Percentiles rank a stretch among this genome's conserved stretches.
Conservation (phyloP, 371 early-diverging fungal species). For the Zychaea mexicana region DNA sequence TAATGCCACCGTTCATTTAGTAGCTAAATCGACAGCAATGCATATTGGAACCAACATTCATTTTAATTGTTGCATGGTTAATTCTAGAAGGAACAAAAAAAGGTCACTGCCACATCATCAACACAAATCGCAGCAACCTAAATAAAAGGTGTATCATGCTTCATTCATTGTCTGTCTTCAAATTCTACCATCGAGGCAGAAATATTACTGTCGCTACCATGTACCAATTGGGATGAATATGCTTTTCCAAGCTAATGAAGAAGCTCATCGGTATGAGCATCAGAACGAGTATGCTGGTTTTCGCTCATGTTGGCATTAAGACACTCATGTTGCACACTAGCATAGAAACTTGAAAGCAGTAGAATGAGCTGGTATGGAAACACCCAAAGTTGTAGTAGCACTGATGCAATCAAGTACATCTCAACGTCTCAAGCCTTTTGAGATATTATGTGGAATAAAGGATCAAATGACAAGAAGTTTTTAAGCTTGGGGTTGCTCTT, state of each 20-base stretch:
- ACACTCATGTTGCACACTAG: slow-evolving; percentile 89
- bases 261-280: slow-evolving; percentile 95
- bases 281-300: slow-evolving; percentile 98
- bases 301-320: slow-evolving; percentile 97
- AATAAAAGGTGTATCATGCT: too few relatives aligned
- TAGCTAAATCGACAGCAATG: too few relatives aligned
- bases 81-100: too few relatives aligned
- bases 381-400: slow-evolving; percentile 82
- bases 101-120: too few relatives aligned
- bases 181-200: slow-evolving; percentile 47
- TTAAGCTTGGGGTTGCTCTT: too few relatives aligned
- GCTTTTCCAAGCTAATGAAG: slow-evolving; percentile 67
- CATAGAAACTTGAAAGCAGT: slow-evolving; percentile 96
- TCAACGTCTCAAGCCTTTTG: slow-evolving; percentile 84
- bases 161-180: slow-evolving; percentile 10
- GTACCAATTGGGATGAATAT: slow-evolving; percentile 97
- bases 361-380: slow-evolving; percentile 92
- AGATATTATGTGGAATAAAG: slow-evolving; percentile 92
- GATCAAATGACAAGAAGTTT: slow-evolving; percentile 90
- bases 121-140: too few relatives aligned
- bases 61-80: too few relatives aligned
- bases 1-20: too few relatives aligned
- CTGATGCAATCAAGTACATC: slow-evolving; percentile 87
- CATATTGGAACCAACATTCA: too few relatives aligned
- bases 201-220: slow-evolving; percentile 82